A percentile compares a stretch with the other conserved stretches of the same genome.
These are phyloP conservation scores for Dictyostelium capitatum DNA, from an alignment of 78 protist genomes.

Conservation along the genomic window DNA sequence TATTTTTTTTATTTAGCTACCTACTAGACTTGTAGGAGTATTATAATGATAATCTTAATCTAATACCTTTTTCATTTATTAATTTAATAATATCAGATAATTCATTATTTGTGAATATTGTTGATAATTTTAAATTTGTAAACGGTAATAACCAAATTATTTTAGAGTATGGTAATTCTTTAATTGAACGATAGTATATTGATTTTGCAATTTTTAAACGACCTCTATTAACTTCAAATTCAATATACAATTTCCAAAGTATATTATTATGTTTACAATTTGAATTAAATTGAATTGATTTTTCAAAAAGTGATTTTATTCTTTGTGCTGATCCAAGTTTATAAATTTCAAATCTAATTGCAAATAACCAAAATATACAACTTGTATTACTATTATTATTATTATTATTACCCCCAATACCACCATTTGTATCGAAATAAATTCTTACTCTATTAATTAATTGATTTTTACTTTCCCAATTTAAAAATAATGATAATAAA, in stretches of 20 bases:
- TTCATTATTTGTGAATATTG: neutral
- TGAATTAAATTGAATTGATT: neutral
- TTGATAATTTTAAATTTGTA: neutral
- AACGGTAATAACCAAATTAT: constrained; percentile 64
- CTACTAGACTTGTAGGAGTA: too few relatives aligned
- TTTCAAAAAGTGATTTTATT: constrained; percentile 68
- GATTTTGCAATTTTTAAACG: constrained; percentile 29
- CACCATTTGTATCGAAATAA: constrained; percentile 18
- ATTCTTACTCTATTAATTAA: constrained; percentile 20
- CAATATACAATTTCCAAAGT: constrained; percentile 57
- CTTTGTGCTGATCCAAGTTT: constrained; percentile 32
- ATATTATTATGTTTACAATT: constrained; percentile 31
- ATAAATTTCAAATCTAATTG: constrained; percentile 46
- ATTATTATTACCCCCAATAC: neutral
- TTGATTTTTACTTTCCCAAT: constrained; percentile 50
- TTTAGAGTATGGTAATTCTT: constrained; percentile 63
- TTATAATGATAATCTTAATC: constrained; percentile 15
- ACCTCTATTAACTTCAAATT: constrained; percentile 25
- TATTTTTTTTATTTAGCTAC: neutral
- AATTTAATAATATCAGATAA: neutral
- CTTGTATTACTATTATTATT: neutral
- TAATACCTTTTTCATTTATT: constrained; percentile 27
- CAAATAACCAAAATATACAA: constrained; percentile 44
- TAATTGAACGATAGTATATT: constrained; percentile 58
- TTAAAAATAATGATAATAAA: constrained; percentile 33